Evolutionary conservation across 441 rosid genomes (phyloP).

Genomic region (Populus hybrid): DNA sequence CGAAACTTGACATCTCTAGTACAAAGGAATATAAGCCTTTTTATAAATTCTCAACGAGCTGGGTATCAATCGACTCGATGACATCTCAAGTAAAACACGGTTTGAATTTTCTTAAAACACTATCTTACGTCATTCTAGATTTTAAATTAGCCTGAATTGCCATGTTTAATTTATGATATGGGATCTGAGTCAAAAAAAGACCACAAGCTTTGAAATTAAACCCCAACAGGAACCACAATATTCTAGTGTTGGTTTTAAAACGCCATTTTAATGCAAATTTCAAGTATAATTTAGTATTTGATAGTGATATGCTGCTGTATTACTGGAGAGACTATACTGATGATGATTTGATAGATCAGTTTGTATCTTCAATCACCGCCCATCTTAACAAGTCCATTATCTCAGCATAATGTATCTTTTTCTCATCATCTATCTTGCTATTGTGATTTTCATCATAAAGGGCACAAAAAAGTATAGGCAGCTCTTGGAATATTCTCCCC

Average conservation of each 20-base stretch:
- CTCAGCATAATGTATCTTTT: not conserved
- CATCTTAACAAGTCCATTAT: not conserved
- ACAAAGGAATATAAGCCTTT: conserved; percentile 10
- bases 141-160: no score
- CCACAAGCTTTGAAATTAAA: no score
- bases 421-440: not conserved
- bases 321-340: not conserved
- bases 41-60: no score
- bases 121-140: no score
- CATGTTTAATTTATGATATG: no score
- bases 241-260: not conserved
- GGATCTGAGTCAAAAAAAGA: no score
- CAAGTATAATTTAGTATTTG: not conserved
- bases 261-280: not conserved
- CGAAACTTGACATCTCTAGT: conserved; percentile 11
- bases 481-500: conserved; percentile 6
- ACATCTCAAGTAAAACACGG: no score
- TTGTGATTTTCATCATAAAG: not conserved
- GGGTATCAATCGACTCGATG: no score
- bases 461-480: not conserved
- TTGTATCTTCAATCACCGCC: not conserved
- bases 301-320: not conserved
- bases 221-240: no score
- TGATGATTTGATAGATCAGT: not conserved
- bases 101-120: no score